Percentiles rank a stretch among this genome's conserved stretches.
Evolutionary conservation across 139 green algal species (phyloP).

Genomic region (Eudorina sp.): DNA sequence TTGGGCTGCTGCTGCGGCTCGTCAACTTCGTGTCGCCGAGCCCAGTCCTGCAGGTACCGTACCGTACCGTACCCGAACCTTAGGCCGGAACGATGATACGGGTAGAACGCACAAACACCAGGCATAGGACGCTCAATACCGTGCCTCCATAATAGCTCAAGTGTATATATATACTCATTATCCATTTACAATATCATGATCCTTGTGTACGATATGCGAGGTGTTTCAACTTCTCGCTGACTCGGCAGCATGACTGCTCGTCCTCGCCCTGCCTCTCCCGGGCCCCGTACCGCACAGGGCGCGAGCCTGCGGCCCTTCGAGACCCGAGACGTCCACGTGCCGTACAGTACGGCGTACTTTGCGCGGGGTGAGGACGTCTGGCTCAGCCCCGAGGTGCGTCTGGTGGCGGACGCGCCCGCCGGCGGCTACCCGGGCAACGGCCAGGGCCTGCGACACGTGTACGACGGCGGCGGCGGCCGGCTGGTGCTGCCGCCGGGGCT

Average conservation of each 20-base stretch:
- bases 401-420: constrained; percentile 86
- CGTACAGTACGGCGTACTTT: neutral
- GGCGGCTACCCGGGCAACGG: neutral
- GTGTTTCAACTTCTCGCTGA: too few relatives aligned
- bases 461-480: constrained; percentile 79
- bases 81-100: too few relatives aligned
- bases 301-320: constrained; percentile 37
- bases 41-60: constrained; percentile 51
- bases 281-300: constrained; percentile 2
- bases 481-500: constrained; percentile 77
- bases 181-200: too few relatives aligned
- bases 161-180: too few relatives aligned
- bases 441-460: constrained; percentile 64
- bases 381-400: constrained; percentile 84
- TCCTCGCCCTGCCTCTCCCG: neutral
- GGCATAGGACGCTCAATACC: too few relatives aligned
- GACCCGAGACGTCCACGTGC: constrained; percentile 29
- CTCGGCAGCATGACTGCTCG: neutral
- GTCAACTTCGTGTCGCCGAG: constrained; percentile 82
- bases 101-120: too few relatives aligned
- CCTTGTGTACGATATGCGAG: too few relatives aligned
- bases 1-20: constrained; percentile 89
- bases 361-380: constrained; percentile 71
- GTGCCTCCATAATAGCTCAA: too few relatives aligned
- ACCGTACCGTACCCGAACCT: too few relatives aligned